Evolutionary conservation across 768 basidiomycete species (phyloP).

Genomic region (Harrya chromipes): DNA sequence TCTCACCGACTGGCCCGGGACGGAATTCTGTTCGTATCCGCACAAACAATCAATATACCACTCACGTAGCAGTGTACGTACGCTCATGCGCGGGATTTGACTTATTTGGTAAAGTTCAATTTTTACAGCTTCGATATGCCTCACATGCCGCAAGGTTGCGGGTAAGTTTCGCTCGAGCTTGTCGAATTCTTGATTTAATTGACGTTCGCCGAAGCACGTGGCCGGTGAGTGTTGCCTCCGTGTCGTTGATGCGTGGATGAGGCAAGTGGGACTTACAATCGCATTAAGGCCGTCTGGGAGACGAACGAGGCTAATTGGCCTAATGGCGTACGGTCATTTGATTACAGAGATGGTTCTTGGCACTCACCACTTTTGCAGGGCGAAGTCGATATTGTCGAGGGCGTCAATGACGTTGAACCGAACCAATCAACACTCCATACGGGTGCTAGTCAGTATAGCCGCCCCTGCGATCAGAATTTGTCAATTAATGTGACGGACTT

Average conservation of each 20-base stretch:
- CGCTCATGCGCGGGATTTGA: background rate
- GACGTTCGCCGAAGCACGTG: constrained; percentile 28
- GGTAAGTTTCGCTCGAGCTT: constrained; percentile 16
- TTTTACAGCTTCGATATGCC: constrained; percentile 29
- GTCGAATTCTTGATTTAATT: background rate
- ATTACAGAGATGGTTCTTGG: background rate
- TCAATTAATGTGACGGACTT: background rate
- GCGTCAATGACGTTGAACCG: constrained; percentile 51
- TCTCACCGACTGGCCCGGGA: constrained; percentile 29
- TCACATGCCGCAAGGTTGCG: constrained; percentile 38
- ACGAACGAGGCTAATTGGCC: constrained; percentile 25
- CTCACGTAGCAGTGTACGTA: constrained; percentile 34
- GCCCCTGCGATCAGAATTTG: background rate
- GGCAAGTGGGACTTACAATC: constrained; percentile 9
- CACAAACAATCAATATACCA: constrained; percentile 29
- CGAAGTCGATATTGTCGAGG: constrained; percentile 32
- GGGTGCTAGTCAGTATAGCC: constrained; percentile 35
- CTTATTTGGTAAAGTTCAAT: background rate
- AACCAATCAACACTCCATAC: constrained; percentile 60
- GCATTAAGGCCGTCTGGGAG: constrained; percentile 30
- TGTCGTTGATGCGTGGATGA: background rate
- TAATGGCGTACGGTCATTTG: constrained; percentile 13
- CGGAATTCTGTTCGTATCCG: constrained; percentile 38
- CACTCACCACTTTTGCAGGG: constrained; percentile 19
- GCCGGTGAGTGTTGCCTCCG: constrained; percentile 26